These are phyloP conservation scores for Boletus rex-veris DNA, from an alignment of 768 basidiomycete genomes.

Conservation along the genomic window DNA sequence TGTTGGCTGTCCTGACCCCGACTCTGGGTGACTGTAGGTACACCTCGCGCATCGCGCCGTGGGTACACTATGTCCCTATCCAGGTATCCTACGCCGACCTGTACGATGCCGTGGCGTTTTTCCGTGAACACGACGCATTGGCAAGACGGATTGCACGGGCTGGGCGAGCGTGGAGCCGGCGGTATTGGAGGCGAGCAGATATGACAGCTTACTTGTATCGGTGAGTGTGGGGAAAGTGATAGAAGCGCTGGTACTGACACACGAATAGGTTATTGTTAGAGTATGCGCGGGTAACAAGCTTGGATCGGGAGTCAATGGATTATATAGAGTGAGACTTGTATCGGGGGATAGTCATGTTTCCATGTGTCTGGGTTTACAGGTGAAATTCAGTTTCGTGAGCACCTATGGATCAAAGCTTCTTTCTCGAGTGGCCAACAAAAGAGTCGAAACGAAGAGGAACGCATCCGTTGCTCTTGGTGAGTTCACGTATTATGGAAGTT, in stretches of 20 bases:
- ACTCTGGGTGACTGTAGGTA: slow-evolving; percentile 37
- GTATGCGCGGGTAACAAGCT: slow-evolving; percentile 51
- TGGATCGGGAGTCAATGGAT: slow-evolving; percentile 42
- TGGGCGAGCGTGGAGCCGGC: slow-evolving; percentile 55
- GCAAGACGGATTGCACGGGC: slow-evolving; percentile 53
- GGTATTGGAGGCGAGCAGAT: slow-evolving; percentile 60
- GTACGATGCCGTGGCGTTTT: slow-evolving; percentile 70
- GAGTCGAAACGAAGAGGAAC: too few species aligned
- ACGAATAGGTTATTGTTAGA: slow-evolving; percentile 46
- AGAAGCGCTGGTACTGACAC: neutral
- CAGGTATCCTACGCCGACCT: slow-evolving; percentile 64
- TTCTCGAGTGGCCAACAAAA: too few species aligned
- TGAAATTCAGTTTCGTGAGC: too few species aligned
- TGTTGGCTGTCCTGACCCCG: too few species aligned
- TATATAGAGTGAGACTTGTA: slow-evolving; percentile 17
- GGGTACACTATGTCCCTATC: slow-evolving; percentile 75
- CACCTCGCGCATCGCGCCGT: slow-evolving; percentile 55
- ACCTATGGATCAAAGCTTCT: too few species aligned
- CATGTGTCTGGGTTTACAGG: too few species aligned
- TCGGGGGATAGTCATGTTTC: too few species aligned
- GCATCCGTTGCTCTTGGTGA: too few species aligned
- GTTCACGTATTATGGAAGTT: too few species aligned
- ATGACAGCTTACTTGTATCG: slow-evolving; percentile 56
- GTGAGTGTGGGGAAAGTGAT: slow-evolving; percentile 27
- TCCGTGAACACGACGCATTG: slow-evolving; percentile 62